Evolutionary conservation across 2,329 filamentous ascomycete genomes (phyloP).

Genomic region (Cladosporium sp.): DNA sequence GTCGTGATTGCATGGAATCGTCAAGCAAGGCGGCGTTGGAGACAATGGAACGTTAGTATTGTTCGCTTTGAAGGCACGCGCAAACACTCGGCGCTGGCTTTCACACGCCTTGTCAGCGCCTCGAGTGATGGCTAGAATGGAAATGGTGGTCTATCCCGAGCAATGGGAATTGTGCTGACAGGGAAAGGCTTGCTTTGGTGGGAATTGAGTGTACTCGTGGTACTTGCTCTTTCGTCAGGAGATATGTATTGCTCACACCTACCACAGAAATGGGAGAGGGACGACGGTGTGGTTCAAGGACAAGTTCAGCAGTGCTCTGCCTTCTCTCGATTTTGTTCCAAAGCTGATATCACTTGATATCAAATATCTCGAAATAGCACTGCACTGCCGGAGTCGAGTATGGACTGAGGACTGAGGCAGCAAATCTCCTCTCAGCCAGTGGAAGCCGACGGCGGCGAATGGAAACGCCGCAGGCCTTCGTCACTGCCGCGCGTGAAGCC

Average conservation of each 20-base stretch:
- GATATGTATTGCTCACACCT: neutral
- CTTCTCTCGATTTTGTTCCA: neutral
- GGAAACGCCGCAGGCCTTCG: neutral
- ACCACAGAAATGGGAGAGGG: neutral
- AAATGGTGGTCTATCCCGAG: neutral
- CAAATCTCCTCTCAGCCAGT: neutral
- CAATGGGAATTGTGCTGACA: neutral
- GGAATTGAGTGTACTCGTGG: neutral
- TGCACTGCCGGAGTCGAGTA: neutral
- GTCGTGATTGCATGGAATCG: slow-evolving; percentile 12
- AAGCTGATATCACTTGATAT: neutral
- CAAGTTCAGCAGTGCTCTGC: neutral
- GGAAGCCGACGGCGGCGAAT: slow-evolving; percentile 11
- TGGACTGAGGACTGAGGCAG: neutral
- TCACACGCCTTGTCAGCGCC: neutral
- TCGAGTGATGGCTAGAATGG: neutral
- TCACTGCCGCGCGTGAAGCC: neutral
- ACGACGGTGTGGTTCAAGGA: too few relatives aligned
- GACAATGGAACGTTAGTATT: slow-evolving; percentile 27
- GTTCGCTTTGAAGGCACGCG: slow-evolving; percentile 21
- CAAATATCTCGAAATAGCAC: neutral
- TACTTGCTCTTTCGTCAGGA: neutral
- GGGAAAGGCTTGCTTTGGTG: neutral
- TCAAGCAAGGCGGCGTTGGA: slow-evolving; percentile 23
- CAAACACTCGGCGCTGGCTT: slow-evolving; percentile 1